phyloP scores from a whole-genome alignment of 2,329 filamentous ascomycete species.

The Penicillium crustosum region DNA sequence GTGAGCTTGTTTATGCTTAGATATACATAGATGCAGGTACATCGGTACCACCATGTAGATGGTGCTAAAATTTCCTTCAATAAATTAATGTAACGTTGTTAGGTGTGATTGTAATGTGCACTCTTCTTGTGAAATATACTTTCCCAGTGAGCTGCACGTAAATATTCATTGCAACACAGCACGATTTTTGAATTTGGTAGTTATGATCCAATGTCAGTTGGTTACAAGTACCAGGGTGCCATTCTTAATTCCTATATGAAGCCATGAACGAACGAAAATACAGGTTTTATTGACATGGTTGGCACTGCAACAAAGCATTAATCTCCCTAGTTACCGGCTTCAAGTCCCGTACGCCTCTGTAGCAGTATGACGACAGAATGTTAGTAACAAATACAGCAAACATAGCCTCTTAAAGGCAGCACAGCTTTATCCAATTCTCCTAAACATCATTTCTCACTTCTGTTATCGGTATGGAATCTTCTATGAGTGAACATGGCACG shows the following conservation, averaged over 20 bases:
- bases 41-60: neutral
- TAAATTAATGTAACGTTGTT: neutral
- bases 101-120: neutral
- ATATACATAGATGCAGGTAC: neutral
- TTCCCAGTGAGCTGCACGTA: neutral
- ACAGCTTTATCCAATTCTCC: neutral
- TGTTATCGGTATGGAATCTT: conserved; percentile 21
- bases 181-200: neutral
- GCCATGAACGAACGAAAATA: neutral
- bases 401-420: neutral
- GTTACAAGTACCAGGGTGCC: neutral
- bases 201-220: neutral
- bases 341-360: conserved; percentile 10
- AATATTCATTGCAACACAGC: neutral
- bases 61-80: neutral
- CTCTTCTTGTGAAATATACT: neutral
- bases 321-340: neutral
- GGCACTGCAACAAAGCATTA: neutral
- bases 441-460: neutral
- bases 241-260: neutral
- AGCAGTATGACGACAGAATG: conserved; percentile 30
- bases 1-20: conserved; percentile 18
- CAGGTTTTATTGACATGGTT: neutral
- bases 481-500: conserved; percentile 24
- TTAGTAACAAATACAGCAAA: neutral